Evolutionary conservation across 2,329 filamentous ascomycete species (phyloP).

Genomic region (Exophiala sp.): DNA sequence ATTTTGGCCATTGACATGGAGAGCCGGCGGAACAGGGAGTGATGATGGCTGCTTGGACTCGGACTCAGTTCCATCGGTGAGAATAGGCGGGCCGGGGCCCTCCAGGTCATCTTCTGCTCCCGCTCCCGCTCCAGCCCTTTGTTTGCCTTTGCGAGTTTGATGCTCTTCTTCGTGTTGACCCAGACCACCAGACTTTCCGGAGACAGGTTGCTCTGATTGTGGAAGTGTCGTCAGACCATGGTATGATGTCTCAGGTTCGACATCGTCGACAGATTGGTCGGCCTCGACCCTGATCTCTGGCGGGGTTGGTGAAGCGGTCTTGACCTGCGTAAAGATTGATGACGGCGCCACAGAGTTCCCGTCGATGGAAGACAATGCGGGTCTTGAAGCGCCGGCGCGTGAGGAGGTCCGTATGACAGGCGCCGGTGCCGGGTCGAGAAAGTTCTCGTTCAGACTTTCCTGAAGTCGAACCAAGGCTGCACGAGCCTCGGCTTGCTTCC

Average conservation of each 20-base stretch:
- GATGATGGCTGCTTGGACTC: slow-evolving; percentile 5
- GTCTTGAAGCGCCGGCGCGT: slow-evolving; percentile 6
- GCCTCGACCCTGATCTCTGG: slow-evolving; percentile 8
- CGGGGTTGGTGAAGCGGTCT: slow-evolving; percentile 8
- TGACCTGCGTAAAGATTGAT: slow-evolving; percentile 19
- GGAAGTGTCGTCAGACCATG: slow-evolving; percentile 15
- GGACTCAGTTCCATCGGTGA: slow-evolving; percentile 8
- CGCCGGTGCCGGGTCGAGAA: slow-evolving; percentile 13
- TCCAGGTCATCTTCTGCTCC: not conserved
- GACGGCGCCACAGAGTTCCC: slow-evolving; percentile 19
- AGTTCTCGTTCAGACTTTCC: slow-evolving; percentile 26
- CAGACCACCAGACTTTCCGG: not conserved
- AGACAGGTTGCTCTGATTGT: not conserved
- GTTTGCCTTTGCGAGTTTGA: slow-evolving; percentile 8
- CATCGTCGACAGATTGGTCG: slow-evolving; percentile 4
- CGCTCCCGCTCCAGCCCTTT: not conserved
- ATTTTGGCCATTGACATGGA: slow-evolving; percentile 5
- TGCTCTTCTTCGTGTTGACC: not conserved
- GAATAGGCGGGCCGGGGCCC: slow-evolving; percentile 19
- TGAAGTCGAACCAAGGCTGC: slow-evolving; percentile 27
- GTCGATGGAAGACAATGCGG: slow-evolving; percentile 12
- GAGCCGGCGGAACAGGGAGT: slow-evolving; percentile 12
- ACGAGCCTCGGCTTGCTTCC: slow-evolving; percentile 27
- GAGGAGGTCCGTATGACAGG: slow-evolving; percentile 6
- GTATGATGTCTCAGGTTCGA: slow-evolving; percentile 10